These are phyloP conservation scores for Lumnitzera littorea DNA, from an alignment of 345 rosid genomes.

Conservation along the genomic window DNA sequence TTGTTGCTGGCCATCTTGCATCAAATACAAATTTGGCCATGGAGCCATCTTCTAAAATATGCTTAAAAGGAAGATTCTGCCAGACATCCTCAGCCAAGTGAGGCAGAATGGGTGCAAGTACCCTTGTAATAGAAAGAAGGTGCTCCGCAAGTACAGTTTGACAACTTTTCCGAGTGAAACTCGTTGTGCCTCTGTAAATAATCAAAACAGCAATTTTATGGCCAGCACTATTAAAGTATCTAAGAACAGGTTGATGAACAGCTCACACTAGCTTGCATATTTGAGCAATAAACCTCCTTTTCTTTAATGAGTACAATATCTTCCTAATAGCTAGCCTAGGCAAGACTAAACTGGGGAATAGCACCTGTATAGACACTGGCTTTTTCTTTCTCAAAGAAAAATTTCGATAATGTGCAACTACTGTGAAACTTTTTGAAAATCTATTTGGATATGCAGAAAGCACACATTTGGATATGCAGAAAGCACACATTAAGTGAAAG, in stretches of 20 bases:
- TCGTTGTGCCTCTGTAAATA: conserved; percentile 58
- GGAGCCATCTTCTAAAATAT: conserved; percentile 48
- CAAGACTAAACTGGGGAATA: too few relatives aligned
- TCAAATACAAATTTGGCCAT: conserved; percentile 68
- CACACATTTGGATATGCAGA: too few relatives aligned
- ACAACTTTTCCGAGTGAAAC: conserved; percentile 87
- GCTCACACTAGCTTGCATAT: not conserved
- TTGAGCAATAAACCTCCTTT: not conserved
- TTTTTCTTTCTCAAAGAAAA: too few relatives aligned
- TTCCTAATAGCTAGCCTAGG: too few relatives aligned
- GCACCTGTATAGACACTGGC: too few relatives aligned
- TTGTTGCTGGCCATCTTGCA: conserved; percentile 67
- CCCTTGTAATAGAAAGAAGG: conserved; percentile 69
- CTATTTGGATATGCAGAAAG: too few relatives aligned
- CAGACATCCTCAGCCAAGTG: conserved; percentile 95
- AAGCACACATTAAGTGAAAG: too few relatives aligned
- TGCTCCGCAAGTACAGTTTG: conserved; percentile 94
- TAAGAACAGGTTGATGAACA: conserved; percentile 1
- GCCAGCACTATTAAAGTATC: not conserved
- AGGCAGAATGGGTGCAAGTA: conserved; percentile 83
- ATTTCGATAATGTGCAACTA: too few relatives aligned
- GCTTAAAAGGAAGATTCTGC: conserved; percentile 87
- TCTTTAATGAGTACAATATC: not conserved
- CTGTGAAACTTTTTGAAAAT: too few relatives aligned
- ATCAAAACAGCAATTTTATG: conserved; percentile 2